Evolutionary conservation across 345 rosid genomes (phyloP).

Genomic region (Mallotus nudiflorus): DNA sequence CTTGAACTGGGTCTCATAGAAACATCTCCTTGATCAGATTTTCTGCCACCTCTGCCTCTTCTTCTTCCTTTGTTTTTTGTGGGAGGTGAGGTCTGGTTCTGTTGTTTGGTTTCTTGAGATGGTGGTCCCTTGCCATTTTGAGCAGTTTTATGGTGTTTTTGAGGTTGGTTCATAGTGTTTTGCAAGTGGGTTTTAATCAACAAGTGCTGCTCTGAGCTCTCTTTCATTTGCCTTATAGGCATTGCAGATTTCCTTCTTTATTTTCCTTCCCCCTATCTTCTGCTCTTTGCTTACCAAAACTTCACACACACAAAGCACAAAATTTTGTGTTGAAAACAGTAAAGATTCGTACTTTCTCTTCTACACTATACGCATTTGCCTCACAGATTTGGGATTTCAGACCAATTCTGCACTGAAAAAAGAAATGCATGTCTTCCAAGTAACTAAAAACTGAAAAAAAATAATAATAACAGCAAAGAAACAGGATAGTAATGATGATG

Average conservation of each 20-base stretch:
- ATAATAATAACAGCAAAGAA: conserved; percentile 30
- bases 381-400: conserved; percentile 15
- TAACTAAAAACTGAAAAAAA: conserved; percentile 32
- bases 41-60: conserved; percentile 90
- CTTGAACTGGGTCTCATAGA: conserved; percentile 92
- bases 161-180: conserved; percentile 51
- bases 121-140: conserved; percentile 80
- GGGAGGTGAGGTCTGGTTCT: conserved; percentile 66
- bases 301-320: conserved; percentile 16
- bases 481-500: conserved; percentile 29
- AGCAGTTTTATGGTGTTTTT: conserved; percentile 53
- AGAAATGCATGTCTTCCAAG: conserved; percentile 44
- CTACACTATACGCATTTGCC: conserved; percentile 24
- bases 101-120: conserved; percentile 41
- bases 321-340: conserved; percentile 18
- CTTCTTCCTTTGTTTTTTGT: conserved; percentile 68
- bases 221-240: conserved; percentile 94
- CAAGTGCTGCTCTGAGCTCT: conserved; percentile 66
- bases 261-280: neutral
- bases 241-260: conserved; percentile 26
- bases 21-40: conserved; percentile 86
- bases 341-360: conserved; percentile 25
- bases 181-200: conserved; percentile 68
- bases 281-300: conserved; percentile 15
- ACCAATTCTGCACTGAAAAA: conserved; percentile 22